phyloP scores from a whole-genome alignment of 352 stramenopile species.

The Blastocystis sp. region DNA sequence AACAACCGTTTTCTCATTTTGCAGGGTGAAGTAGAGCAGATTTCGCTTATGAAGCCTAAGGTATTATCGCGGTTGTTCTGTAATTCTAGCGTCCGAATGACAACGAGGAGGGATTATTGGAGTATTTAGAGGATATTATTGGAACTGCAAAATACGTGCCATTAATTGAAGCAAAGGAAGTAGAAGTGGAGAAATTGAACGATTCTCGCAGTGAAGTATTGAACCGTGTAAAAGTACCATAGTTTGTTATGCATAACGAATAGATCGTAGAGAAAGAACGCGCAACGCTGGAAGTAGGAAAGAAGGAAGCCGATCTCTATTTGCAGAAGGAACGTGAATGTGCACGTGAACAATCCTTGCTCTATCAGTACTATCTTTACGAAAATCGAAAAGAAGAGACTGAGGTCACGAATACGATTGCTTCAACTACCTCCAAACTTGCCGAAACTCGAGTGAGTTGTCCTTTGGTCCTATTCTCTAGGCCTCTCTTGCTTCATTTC shows the following conservation, averaged over 20 bases:
- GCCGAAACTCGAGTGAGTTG: constrained; percentile 65
- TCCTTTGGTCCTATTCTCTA: background rate
- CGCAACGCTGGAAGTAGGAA: constrained; percentile 83
- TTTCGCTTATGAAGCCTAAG: constrained; percentile 99
- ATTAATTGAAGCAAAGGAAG: constrained; percentile 81
- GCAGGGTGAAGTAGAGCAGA: constrained; percentile 93
- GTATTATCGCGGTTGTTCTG: constrained; percentile 65
- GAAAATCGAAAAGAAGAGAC: constrained; percentile 71
- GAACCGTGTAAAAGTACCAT: constrained; percentile 87
- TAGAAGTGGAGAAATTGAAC: constrained; percentile 84
- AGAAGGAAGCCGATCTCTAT: constrained; percentile 85
- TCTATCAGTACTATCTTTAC: constrained; percentile 87
- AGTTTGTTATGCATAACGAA: background rate
- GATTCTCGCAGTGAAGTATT: constrained; percentile 85
- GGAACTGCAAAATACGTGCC: constrained; percentile 94
- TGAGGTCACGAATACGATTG: constrained; percentile 69
- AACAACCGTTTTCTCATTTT: constrained; percentile 99
- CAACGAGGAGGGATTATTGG: constrained; percentile 92
- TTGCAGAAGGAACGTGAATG: constrained; percentile 88
- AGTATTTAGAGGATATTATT: constrained; percentile 99
- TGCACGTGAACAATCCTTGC: constrained; percentile 86
- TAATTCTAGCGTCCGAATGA: constrained; percentile 64
- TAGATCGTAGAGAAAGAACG: constrained; percentile 87
- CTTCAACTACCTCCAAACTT: constrained; percentile 69
- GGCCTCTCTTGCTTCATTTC: background rate